Percentiles rank a stretch among this genome's conserved stretches.
These are phyloP conservation scores for Colletotrichum lindemuthianum DNA, from an alignment of 2,329 filamentous ascomycete species.

Conservation along the genomic window DNA sequence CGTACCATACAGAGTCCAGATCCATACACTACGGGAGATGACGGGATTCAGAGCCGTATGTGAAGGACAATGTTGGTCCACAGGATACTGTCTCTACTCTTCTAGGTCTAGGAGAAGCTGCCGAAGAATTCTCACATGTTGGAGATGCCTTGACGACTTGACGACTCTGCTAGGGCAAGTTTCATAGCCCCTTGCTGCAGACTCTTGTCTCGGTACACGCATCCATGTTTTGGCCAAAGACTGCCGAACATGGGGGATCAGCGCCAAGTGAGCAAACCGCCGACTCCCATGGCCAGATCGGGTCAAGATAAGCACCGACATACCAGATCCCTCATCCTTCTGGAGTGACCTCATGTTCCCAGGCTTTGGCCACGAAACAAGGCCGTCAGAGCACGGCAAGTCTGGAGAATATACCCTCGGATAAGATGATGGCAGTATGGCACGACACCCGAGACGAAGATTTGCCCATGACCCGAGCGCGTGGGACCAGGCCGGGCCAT, in stretches of 20 bases:
- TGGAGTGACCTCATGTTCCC: not conserved
- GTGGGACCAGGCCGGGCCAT: conserved; percentile 27
- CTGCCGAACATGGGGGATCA: conserved; percentile 1
- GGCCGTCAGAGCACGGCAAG: too few relatives aligned
- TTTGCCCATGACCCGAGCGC: conserved; percentile 10
- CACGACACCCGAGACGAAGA: conserved; percentile 1
- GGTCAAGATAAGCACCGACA: conserved; percentile 10
- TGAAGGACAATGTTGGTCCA: not conserved
- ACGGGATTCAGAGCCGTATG: too few relatives aligned
- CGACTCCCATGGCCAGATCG: not conserved
- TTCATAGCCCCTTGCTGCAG: too few relatives aligned
- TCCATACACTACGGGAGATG: not conserved
- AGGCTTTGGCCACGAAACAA: too few relatives aligned
- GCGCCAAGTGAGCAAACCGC: not conserved
- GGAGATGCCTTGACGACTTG: conserved; percentile 2
- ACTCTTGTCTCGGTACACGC: not conserved
- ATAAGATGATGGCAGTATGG: not conserved
- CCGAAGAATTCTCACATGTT: conserved; percentile 18
- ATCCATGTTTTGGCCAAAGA: conserved; percentile 1
- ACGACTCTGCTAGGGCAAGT: not conserved
- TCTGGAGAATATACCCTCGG: not conserved
- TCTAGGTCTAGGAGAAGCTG: conserved; percentile 5
- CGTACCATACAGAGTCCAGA: too few relatives aligned
- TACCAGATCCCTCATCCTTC: not conserved
- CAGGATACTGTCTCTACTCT: not conserved